phyloP scores from a whole-genome alignment of 2,329 filamentous ascomycete genomes.

The Trichoderma atroviride region DNA sequence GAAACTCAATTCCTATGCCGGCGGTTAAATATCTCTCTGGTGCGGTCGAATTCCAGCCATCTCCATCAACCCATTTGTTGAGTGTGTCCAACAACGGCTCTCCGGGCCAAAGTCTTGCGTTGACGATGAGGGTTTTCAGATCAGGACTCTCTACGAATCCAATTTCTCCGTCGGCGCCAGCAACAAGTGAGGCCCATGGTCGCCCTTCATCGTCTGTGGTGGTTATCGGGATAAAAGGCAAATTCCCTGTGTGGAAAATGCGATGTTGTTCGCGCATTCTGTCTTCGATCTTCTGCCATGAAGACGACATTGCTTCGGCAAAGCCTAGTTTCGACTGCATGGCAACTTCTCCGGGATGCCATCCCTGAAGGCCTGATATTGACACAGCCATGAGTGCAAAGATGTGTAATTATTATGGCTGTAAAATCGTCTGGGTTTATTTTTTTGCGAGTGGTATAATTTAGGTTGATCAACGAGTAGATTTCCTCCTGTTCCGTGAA shows the following conservation, averaged over 20 bases:
- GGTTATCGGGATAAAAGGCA: slow-evolving; percentile 21
- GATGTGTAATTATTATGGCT: background rate
- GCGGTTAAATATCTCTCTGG: slow-evolving; percentile 17
- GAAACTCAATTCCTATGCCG: slow-evolving; percentile 22
- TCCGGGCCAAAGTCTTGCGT: slow-evolving; percentile 19
- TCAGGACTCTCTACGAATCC: slow-evolving; percentile 21
- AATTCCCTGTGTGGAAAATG: slow-evolving; percentile 22
- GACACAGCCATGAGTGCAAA: background rate
- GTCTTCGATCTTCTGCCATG: slow-evolving; percentile 12
- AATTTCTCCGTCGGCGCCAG: slow-evolving; percentile 15
- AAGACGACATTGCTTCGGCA: slow-evolving; percentile 2
- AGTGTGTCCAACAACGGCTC: slow-evolving; percentile 19
- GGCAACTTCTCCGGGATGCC: slow-evolving; percentile 23
- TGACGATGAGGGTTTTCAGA: slow-evolving; percentile 19
- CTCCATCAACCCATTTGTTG: slow-evolving; percentile 7
- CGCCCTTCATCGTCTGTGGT: slow-evolving; percentile 21
- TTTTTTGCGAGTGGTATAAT: background rate
- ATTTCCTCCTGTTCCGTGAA: background rate
- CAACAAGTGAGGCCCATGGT: slow-evolving; percentile 24
- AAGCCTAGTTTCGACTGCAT: slow-evolving; percentile 22
- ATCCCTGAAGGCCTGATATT: slow-evolving; percentile 15
- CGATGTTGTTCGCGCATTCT: slow-evolving; percentile 25
- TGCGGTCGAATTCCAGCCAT: background rate
- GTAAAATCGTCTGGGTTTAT: background rate
- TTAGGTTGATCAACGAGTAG: background rate